Base-by-base conservation (phyloP, 257 asterid species). In the Solanum chilense region DNA sequence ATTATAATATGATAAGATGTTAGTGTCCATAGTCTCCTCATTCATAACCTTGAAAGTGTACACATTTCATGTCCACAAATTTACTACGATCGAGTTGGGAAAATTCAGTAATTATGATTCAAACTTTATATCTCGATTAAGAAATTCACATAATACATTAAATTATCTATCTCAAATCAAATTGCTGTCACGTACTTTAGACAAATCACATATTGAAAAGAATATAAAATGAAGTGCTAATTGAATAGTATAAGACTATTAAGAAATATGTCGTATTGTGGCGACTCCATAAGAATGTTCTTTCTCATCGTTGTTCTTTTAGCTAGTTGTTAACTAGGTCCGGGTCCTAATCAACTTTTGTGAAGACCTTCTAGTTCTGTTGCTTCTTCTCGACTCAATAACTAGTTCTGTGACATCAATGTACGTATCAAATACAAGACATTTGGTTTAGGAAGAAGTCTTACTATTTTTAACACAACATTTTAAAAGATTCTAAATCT, bases 341-440 rank as follows among this genome's bases (percentile, higher is more conserved):
- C 1, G 21, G 1, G 0, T 49, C 60, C 21, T 8, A 2, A 31
- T 31, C 33, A 31, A 31, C 60, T 49, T 15, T 49, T 49, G 60
- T 49, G 60, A 49, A 49, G 60, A 1, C 21, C 58, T 49, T 14
- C 0, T 7, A 0, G 2, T 47, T 14, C 3, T 14, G 0, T 0
- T 49, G 58, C 58, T 49, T 15, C 2, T 45, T 45, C 3, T 49
- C 20, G 21, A 49, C 1, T 0, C 58, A 49, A 47, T 49, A 49
- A 49, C 20, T 49, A 5, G 8, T 49, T 49, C 15, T 15, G 8
- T 49, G 21, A 49, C 21, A 49, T 49, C 0, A 0, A 16, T 15
- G 0, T 49, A 49, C 0, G 0, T 49, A 49, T 49, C 21, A 49
- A 49, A 15, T 0, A 7, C 21, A 8, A 49, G 0, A 15, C 3